These are phyloP conservation scores for Kuraishia molischiana DNA, from an alignment of 805 yeast genomes.

Conservation along the genomic window DNA sequence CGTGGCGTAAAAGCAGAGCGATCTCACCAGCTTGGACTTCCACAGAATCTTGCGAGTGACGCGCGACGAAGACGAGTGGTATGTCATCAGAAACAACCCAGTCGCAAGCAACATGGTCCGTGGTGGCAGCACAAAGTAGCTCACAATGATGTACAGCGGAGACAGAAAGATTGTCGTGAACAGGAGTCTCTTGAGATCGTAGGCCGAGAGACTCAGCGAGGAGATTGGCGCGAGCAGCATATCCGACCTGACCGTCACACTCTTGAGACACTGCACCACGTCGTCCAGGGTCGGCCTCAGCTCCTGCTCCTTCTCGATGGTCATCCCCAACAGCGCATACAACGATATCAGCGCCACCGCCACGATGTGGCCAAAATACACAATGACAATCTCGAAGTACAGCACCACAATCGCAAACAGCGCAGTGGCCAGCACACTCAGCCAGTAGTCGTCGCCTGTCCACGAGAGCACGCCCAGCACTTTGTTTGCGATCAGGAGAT, in stretches of 20 bases:
- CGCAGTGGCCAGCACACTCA: slow-evolving; percentile 52
- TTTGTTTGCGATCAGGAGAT: slow-evolving; percentile 63
- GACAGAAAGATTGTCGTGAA: slow-evolving; percentile 81
- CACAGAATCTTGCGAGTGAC: slow-evolving; percentile 79
- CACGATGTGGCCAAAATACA: slow-evolving; percentile 75
- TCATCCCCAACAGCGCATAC: slow-evolving; percentile 48
- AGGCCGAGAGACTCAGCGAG: slow-evolving; percentile 57
- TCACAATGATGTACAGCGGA: slow-evolving; percentile 68
- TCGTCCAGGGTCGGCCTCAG: slow-evolving; percentile 80
- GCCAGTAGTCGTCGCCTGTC: slow-evolving; percentile 82
- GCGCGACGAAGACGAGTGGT: slow-evolving; percentile 79
- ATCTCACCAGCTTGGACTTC: slow-evolving; percentile 67
- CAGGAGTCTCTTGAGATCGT: slow-evolving; percentile 70
- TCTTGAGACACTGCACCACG: slow-evolving; percentile 65
- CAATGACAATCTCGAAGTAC: slow-evolving; percentile 71
- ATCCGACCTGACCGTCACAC: slow-evolving; percentile 68
- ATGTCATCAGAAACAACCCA: slow-evolving; percentile 61
- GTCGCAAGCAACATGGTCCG: slow-evolving; percentile 47
- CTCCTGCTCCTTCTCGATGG: slow-evolving; percentile 48
- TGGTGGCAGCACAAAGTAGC: slow-evolving; percentile 64
- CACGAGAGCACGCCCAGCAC: slow-evolving; percentile 71
- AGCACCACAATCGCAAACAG: slow-evolving; percentile 47
- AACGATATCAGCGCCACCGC: slow-evolving; percentile 51
- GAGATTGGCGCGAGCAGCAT: slow-evolving; percentile 75
- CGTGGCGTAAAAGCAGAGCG: slow-evolving; percentile 70